Evolutionary conservation across 345 rosid species (phyloP), one percentile per base, ranked within the genome.

Genomic region (Sonneratia alba): DNA sequence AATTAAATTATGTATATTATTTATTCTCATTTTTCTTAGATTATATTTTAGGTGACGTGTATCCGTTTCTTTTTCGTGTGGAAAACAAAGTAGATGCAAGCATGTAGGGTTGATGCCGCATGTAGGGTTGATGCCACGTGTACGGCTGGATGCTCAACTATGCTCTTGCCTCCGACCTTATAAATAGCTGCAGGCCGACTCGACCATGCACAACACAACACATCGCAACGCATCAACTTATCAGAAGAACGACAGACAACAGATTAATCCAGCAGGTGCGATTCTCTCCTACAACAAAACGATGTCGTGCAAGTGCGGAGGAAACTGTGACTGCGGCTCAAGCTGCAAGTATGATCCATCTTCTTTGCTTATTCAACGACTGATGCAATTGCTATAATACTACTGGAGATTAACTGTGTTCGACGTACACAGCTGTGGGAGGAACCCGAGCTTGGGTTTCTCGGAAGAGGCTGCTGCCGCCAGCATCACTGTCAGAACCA

Each of bases 261-360:
- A 27, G 32, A 27, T 27, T 27, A 27, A 27, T 27, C 32, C 32
- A 27, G 32, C 32, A 27, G 32, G 32, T 27, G 32, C 32, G 32
- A 27, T 27, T 27, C 32, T 27, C 32, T 27, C 32, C 32, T 27
- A 27, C 32, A 27, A 27, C 32, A 21, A 47, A 36, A 76, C 32
- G 34, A 80, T 80, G 82, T 83, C 86, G 56, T 74, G 77, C 79
- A 55, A n/a, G 19, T 74, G 82, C 53, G 82, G 80, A 1, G 79
- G 74, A 62, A 83, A 72, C 81, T 81, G 87, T 67, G 79, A 79
- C 65, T 80, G 90, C 64, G 85, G 86, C 77, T 71, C 66, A 66
- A 55, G 70, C 80, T 80, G 87, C 84, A 70, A 71, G 36, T 70
- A 63, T 16, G 73, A 51, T 40, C 43, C 43, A 40, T 36, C 36